Conservation (phyloP, 2,329 filamentous ascomycete genomes). For the Calonectria pseudoreteaudii region DNA sequence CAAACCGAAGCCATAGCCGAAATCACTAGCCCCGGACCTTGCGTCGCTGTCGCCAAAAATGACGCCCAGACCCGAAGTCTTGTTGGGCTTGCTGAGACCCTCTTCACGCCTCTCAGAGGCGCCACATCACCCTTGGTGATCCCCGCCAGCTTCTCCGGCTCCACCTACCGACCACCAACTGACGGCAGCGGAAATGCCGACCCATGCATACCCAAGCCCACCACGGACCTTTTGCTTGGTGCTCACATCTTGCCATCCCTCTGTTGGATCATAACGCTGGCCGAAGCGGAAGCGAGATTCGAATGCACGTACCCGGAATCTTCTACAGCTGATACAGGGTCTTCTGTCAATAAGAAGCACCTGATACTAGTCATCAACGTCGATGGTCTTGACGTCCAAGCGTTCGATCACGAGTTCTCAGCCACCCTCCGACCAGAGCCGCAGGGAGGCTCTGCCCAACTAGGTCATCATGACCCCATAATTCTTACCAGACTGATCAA, state of each 20-base stretch:
- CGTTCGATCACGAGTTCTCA: not conserved
- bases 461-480: not conserved
- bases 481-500: not conserved
- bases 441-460: not conserved
- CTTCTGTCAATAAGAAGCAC: not conserved
- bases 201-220: not conserved
- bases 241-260: not conserved
- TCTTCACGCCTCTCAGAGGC: not conserved
- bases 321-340: not conserved
- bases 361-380: not conserved
- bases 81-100: not conserved
- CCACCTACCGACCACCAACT: not conserved
- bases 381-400: not conserved
- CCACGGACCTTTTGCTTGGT: not conserved
- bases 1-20: fast-evolving
- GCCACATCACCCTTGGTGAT: not conserved
- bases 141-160: not conserved
- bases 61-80: not conserved
- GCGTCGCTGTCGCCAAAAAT: not conserved
- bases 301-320: not conserved
- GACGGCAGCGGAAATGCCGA: not conserved
- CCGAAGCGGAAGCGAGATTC: not conserved
- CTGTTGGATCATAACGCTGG: not conserved
- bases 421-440: not conserved
- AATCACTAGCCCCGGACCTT: not conserved